These are phyloP conservation scores for Butyriboletus loyo DNA, from an alignment of 768 basidiomycete genomes.

Conservation along the genomic window DNA sequence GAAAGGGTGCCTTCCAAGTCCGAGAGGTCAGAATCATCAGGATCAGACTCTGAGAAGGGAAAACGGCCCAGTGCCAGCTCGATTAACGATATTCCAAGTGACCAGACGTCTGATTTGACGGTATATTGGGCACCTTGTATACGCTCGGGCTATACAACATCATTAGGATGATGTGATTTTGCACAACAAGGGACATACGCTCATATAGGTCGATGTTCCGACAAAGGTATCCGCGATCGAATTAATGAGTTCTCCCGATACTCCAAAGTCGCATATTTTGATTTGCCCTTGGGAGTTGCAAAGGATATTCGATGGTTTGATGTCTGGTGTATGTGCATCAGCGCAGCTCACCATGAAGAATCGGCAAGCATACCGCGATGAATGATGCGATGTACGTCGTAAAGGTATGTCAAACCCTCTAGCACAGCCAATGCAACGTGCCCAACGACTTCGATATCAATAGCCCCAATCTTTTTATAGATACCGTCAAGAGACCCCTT, in stretches of 20 bases:
- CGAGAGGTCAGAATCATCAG: constrained; percentile 73
- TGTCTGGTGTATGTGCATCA: constrained; percentile 55
- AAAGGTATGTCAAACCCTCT: constrained; percentile 93
- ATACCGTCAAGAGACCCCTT: constrained; percentile 92
- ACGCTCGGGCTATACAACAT: constrained; percentile 78
- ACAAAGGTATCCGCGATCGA: constrained; percentile 99
- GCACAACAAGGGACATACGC: constrained; percentile 54
- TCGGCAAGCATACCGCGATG: constrained; percentile 77
- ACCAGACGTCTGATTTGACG: constrained; percentile 99
- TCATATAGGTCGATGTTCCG: constrained; percentile 99
- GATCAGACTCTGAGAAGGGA: constrained; percentile 84
- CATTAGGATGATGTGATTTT: constrained; percentile 13
- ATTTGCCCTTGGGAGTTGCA: constrained; percentile 93
- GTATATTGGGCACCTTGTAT: constrained; percentile 99
- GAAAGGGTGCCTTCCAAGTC: constrained; percentile 81
- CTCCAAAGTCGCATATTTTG: constrained; percentile 99
- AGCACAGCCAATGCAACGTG: constrained; percentile 94
- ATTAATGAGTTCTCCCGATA: constrained; percentile 98
- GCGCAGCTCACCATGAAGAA: background rate
- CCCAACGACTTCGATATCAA: constrained; percentile 89
- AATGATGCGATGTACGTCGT: constrained; percentile 96
- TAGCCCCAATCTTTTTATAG: constrained; percentile 93
- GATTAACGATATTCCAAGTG: constrained; percentile 93
- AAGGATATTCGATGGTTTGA: constrained; percentile 98
- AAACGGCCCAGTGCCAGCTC: constrained; percentile 96